Conservation (phyloP, 139 green algal genomes). For the Coelastrella sp. region DNA sequence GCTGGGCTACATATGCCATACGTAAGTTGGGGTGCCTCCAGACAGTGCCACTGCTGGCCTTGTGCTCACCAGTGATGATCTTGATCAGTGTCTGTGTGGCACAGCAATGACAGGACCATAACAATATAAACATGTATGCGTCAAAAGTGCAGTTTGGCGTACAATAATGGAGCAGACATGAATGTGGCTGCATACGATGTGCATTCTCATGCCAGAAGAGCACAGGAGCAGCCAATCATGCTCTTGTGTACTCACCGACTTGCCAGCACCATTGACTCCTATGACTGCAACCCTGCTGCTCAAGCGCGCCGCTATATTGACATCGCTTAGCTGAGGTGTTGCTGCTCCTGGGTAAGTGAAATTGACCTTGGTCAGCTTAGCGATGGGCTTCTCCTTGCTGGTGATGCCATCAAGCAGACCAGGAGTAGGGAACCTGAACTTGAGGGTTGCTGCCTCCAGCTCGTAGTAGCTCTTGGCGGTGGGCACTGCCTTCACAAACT, state of each 20-base stretch:
- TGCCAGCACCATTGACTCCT: slow-evolving; percentile 80
- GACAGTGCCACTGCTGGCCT: slow-evolving; percentile 57
- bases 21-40: slow-evolving; percentile 92
- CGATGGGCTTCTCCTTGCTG: slow-evolving; percentile 89
- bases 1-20: slow-evolving; percentile 95
- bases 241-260: slow-evolving; percentile 49
- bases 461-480: slow-evolving; percentile 91
- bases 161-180: no score
- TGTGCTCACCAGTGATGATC: slow-evolving; percentile 63
- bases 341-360: slow-evolving; percentile 58
- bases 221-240: background rate
- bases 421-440: slow-evolving; percentile 89
- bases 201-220: background rate
- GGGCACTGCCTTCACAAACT: slow-evolving; percentile 89
- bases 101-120: background rate
- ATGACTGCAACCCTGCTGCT: slow-evolving; percentile 85
- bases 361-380: slow-evolving; percentile 69
- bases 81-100: slow-evolving; percentile 88
- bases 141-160: no score
- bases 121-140: no score
- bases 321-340: slow-evolving; percentile 54
- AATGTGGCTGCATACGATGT: no score
- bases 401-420: slow-evolving; percentile 93
- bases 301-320: slow-evolving; percentile 73
- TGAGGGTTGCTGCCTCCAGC: slow-evolving; percentile 73